Percentiles rank a stretch among this genome's conserved stretches.
Evolutionary conservation across 2,329 filamentous ascomycete species (phyloP).

Genomic region (Hypocrella siamensis): DNA sequence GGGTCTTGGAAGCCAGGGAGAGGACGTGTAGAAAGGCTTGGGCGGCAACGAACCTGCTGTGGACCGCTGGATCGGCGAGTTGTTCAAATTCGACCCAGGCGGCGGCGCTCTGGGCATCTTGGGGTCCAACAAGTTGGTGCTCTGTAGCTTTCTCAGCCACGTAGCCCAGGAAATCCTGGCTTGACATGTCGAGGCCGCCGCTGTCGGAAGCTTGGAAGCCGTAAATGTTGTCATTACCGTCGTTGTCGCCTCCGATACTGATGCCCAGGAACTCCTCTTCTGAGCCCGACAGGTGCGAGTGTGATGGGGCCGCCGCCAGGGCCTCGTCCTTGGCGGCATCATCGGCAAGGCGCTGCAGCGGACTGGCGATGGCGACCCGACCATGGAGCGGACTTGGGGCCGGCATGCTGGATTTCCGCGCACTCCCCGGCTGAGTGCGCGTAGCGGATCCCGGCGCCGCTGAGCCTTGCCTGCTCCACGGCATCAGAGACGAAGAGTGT

Average conservation of each 20-base stretch:
- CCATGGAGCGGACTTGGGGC: slow-evolving; percentile 22
- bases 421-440: slow-evolving; percentile 21
- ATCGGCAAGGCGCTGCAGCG: slow-evolving; percentile 24
- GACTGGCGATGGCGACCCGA: slow-evolving; percentile 18
- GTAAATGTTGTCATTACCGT: too few species aligned
- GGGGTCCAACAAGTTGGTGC: slow-evolving; percentile 15
- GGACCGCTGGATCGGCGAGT: slow-evolving; percentile 42
- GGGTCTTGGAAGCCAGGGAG: slow-evolving; percentile 49
- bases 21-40: slow-evolving; percentile 66
- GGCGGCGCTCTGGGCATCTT: slow-evolving; percentile 16
- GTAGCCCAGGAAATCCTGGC: slow-evolving; percentile 29
- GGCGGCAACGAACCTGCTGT: slow-evolving; percentile 47
- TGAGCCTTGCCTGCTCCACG: slow-evolving; percentile 35
- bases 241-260: too few species aligned
- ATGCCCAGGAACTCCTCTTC: too few species aligned
- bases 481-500: slow-evolving; percentile 34
- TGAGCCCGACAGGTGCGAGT: slow-evolving; percentile 12
- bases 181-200: slow-evolving; percentile 32
- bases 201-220: too few species aligned
- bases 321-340: slow-evolving; percentile 17
- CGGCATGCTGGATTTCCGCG: slow-evolving; percentile 12
- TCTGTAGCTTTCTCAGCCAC: slow-evolving; percentile 19
- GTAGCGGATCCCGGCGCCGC: slow-evolving; percentile 29
- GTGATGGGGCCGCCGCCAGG: slow-evolving; percentile 6
- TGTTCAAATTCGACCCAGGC: slow-evolving; percentile 50